phyloP scores from a whole-genome alignment of 257 asterid genomes.

The Fraxinus quadrangulata region DNA sequence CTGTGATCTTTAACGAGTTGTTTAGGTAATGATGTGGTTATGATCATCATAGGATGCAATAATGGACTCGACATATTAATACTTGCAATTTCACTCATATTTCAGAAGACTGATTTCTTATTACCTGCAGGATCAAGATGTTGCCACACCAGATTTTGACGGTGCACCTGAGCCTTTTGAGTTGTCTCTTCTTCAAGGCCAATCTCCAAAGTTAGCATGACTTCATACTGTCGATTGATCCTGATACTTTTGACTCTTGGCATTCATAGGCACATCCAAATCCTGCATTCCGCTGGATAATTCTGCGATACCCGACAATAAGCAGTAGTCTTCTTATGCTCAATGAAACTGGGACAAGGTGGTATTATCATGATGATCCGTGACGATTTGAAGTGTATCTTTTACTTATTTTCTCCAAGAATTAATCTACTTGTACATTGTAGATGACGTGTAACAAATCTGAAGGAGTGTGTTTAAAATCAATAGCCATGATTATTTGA shows the following conservation, averaged over 20 bases:
- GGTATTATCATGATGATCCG: neutral
- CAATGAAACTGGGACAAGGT: neutral
- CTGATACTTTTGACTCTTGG: neutral
- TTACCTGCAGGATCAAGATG: slow-evolving; percentile 41
- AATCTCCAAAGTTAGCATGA: slow-evolving; percentile 31
- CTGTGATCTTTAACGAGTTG: neutral
- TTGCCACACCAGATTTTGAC: slow-evolving; percentile 29
- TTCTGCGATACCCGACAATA: neutral
- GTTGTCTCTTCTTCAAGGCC: slow-evolving; percentile 30
- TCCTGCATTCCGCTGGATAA: neutral
- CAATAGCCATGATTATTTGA: no score
- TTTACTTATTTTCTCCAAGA: neutral
- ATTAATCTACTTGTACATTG: no score
- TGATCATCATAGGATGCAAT: neutral
- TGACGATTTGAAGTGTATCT: neutral
- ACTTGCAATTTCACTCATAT: neutral
- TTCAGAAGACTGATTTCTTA: neutral
- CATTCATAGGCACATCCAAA: neutral
- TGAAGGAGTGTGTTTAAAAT: no score
- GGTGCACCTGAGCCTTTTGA: slow-evolving; percentile 35
- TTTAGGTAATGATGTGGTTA: no score
- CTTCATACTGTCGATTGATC: slow-evolving; percentile 32
- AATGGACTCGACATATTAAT: no score
- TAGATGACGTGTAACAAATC: no score
- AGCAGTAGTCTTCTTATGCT: neutral